Base-by-base conservation (phyloP, 2,329 filamentous ascomycete genomes). In the Bretziella fagacearum region DNA sequence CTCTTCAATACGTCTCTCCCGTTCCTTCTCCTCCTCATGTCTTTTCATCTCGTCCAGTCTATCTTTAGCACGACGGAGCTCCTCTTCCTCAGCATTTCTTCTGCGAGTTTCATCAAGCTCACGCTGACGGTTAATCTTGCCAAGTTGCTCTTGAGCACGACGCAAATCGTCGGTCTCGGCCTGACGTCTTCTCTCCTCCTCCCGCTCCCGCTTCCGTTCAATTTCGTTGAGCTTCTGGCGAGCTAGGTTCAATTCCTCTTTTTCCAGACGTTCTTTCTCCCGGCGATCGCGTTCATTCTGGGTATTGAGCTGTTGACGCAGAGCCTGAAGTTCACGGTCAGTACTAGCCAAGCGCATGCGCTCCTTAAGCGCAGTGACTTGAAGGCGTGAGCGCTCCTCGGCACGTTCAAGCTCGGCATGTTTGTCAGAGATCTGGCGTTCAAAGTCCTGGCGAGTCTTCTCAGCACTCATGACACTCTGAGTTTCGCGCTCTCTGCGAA, bases 1-100 rank as follows among this genome's bases (percentile, higher is more conserved):
- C 54, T 66, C 64, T 56, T 67, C 70, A 47, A 76, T 65, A 18
- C 69, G 66, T 47, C 63, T 63, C 56, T 71, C 64, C 53, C 70
- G 65, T 53, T 65, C 65, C n/a, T 63, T 62, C 18, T 62, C 64
- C n/a, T 66, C 63, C 52, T 68, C 63, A 15, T 60, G 60, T n/a
- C 58, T 56, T 50, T 63, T 69, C 51, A 69, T 67, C 18, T 62
- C 60, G 23, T 69, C 64, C 1, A 73, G 59, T 56, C 69, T 69
- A 30, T 59, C 60, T 57, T 68, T 70, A 33, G 66, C 65, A 15
- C 56, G 59, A 45, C 63, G 60, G 29, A 67, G 62, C 52, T 66
- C 64, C 25, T 52, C 51, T 33, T 49, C 47, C 15, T 49, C 36
- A 10, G 29, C 43, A 30, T 29, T 20, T 22, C 23, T 26, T n/a